Evolutionary conservation across 768 basidiomycete species (phyloP).

Genomic region (Cantharellus cinnabarinus): DNA sequence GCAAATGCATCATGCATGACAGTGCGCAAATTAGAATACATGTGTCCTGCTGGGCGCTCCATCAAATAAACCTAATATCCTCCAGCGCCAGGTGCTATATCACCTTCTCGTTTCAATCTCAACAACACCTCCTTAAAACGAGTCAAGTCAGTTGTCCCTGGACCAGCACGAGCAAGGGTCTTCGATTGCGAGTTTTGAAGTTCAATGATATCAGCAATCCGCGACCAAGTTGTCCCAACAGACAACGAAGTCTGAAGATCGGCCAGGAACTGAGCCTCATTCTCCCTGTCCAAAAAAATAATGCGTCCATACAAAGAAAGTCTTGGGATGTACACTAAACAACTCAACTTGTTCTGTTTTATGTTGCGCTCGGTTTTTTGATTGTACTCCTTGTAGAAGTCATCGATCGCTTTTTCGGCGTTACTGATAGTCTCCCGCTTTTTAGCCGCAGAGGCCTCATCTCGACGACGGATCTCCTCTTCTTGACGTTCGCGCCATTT

Average conservation of each 20-base stretch:
- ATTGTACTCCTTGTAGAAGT: constrained; percentile 77
- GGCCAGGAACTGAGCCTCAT: constrained; percentile 62
- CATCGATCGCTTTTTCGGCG: constrained; percentile 73
- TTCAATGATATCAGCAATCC: constrained; percentile 70
- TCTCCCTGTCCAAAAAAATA: constrained; percentile 36
- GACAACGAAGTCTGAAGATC: constrained; percentile 57
- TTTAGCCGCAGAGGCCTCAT: constrained; percentile 55
- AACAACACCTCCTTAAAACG: constrained; percentile 87
- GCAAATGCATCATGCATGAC: too few species aligned
- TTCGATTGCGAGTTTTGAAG: constrained; percentile 96
- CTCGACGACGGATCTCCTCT: constrained; percentile 62
- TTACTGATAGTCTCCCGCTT: constrained; percentile 66
- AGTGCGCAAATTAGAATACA: too few species aligned
- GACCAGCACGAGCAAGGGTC: constrained; percentile 68
- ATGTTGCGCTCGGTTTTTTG: constrained; percentile 79
- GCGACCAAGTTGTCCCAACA: constrained; percentile 86
- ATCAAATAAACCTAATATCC: constrained; percentile 39
- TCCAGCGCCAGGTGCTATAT: constrained; percentile 75
- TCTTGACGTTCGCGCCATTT: constrained; percentile 78
- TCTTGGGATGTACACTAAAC: constrained; percentile 13
- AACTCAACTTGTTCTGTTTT: constrained; percentile 72
- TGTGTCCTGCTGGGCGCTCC: background rate
- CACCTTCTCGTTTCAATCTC: constrained; percentile 75
- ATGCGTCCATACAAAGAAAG: background rate
- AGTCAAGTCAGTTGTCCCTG: constrained; percentile 73